Evolutionary conservation across 2,329 filamentous ascomycete genomes (phyloP), one percentile per base, ranked within the genome.

Genomic region (Fusarium virguliforme): DNA sequence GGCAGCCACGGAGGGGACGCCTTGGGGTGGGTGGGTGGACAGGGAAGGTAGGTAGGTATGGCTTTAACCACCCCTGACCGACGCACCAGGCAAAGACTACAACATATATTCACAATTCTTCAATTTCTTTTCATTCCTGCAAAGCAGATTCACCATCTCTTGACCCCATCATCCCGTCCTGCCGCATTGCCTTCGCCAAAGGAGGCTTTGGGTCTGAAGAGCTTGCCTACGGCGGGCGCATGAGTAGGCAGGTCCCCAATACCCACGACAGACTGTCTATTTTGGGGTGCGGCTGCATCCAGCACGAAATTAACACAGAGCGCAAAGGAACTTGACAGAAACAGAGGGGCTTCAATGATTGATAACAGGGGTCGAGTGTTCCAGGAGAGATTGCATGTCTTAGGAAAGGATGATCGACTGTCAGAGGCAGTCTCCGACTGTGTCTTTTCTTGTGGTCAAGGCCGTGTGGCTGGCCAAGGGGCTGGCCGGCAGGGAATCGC

Each of bases 321-420:
- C 24, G 4, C 15, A 18, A 24, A 4, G 28, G 34, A 55, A 22
- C 1, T 13, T n/a, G n/a, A 55, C 13, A 28, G 34, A 30, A n/a
- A 24, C 22, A 18, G 3, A 37, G 50, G 24, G 35, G 3, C 2
- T 30, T 56, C 18, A 8, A 38, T 8, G 22, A 40, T 8, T 30
- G 5, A 22, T 9, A 37, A 10, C 24, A 56, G 24, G 53, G 53
- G 53, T 30, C 10, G 35, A 30, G 15, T 6, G 1, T 5, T 10
- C 3, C 37, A 40, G 53, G 2, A 30, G 53, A 56, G 26, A 56
- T 56, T 55, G 10, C 34, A 40, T 55, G 53, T 40, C 53, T 55
- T 55, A 38, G 35, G 34, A 24, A 15, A 37, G 5, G 0, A 5
- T 8, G 9, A 34, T 30, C 43, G 30, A 34, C 30, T 4, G 22